These are phyloP conservation scores for Penicillium sp. DNA, from an alignment of 2,329 filamentous ascomycete species.

Conservation along the genomic window DNA sequence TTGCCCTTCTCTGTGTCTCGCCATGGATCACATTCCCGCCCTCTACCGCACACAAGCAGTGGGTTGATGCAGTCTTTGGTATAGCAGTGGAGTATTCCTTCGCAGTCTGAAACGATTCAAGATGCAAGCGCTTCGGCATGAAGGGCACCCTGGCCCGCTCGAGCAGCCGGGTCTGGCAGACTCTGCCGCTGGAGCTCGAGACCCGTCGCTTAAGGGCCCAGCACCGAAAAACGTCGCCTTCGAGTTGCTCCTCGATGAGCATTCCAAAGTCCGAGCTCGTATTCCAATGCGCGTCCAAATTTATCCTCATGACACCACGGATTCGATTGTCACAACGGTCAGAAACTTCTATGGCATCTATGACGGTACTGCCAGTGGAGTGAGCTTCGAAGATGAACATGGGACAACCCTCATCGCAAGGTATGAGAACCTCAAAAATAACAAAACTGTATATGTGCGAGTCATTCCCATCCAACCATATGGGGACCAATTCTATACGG, in stretches of 20 bases:
- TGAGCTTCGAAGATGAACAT: conserved; percentile 90
- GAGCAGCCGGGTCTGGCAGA: conserved; percentile 31
- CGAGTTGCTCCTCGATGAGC: conserved; percentile 58
- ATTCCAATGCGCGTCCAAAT: conserved; percentile 73
- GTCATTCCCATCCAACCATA: conserved; percentile 63
- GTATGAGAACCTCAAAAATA: conserved; percentile 90
- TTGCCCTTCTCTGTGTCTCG: conserved; percentile 26
- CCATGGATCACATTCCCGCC: conserved; percentile 24
- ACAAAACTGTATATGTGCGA: conserved; percentile 90
- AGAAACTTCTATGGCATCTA: conserved; percentile 99
- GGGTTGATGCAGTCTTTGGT: conserved; percentile 35
- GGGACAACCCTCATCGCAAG: conserved; percentile 89
- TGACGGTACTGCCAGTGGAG: conserved; percentile 71
- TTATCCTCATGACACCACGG: conserved; percentile 90
- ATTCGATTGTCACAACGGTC: conserved; percentile 95
- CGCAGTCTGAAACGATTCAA: conserved; percentile 28
- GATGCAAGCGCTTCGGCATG: conserved; percentile 37
- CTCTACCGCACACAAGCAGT: conserved; percentile 29
- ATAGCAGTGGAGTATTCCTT: conserved; percentile 30
- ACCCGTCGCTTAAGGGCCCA: conserved; percentile 38
- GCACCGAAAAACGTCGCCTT: conserved; percentile 61
- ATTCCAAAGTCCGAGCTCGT: conserved; percentile 56
- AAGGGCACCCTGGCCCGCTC: conserved; percentile 34
- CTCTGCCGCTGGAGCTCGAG: conserved; percentile 28
- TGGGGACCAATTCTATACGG: conserved; percentile 44